These are phyloP conservation scores for Sphenostylis stenocarpa DNA, from an alignment of 306 rosid species.

Conservation along the genomic window DNA sequence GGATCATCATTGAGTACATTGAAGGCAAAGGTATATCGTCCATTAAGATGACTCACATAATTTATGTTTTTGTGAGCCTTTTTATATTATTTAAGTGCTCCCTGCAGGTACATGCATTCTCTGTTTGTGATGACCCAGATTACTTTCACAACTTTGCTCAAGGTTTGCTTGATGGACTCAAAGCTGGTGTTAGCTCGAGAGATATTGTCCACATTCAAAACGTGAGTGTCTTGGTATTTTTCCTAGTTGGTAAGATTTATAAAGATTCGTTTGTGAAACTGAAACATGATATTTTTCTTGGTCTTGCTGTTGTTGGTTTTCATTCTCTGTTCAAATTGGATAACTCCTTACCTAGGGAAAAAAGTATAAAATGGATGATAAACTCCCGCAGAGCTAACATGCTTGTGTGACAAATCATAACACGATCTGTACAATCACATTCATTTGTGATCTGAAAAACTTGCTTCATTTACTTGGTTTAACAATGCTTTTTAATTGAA, in stretches of 20 bases:
- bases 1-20: constrained; percentile 79
- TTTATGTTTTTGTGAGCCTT: constrained; percentile 18
- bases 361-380: not conserved
- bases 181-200: constrained; percentile 67
- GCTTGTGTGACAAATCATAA: constrained; percentile 21
- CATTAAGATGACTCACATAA: not conserved
- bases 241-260: not conserved
- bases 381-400: not conserved
- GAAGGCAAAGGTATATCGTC: constrained; percentile 77
- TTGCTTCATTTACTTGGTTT: not conserved
- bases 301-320: constrained; percentile 23
- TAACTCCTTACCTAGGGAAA: not conserved
- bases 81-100: constrained; percentile 28
- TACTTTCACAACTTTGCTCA: constrained; percentile 77
- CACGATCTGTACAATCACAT: not conserved
- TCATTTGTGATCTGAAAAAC: constrained; percentile 7
- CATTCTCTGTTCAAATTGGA: constrained; percentile 11
- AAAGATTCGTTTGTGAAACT: constrained; percentile 16
- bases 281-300: constrained; percentile 13
- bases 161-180: constrained; percentile 85
- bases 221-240: constrained; percentile 51
- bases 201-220: constrained; percentile 69
- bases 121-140: constrained; percentile 89
- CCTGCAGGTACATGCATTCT: constrained; percentile 76
- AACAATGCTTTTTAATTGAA: constrained; percentile 21